Evolutionary conservation across 805 yeast genomes (phyloP).

Genomic region (Ogataea nonfermentans): DNA sequence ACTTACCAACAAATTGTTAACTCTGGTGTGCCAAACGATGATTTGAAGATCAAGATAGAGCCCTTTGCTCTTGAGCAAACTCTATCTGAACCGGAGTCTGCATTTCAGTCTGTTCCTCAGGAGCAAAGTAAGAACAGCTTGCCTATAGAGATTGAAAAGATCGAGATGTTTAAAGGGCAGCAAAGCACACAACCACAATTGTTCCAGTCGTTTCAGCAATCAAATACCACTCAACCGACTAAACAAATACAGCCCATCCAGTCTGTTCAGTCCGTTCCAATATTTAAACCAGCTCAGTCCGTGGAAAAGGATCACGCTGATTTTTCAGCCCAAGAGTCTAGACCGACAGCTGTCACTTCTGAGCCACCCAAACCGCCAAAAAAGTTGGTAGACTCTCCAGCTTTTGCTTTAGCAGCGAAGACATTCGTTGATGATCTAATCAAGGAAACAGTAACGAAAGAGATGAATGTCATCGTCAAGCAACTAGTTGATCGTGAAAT

Average conservation of each 20-base stretch:
- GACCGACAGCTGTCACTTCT: neutral
- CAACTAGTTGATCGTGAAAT: conserved; percentile 2
- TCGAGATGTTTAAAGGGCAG: neutral
- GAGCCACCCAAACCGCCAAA: conserved; percentile 2
- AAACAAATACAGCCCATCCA: too few relatives aligned
- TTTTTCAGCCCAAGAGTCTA: too few relatives aligned
- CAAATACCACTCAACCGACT: too few relatives aligned
- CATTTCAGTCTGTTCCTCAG: conserved; percentile 1
- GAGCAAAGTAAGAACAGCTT: neutral
- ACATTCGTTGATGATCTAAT: conserved; percentile 27
- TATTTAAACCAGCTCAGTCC: too few relatives aligned
- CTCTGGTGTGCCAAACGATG: conserved; percentile 31
- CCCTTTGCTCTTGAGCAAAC: neutral
- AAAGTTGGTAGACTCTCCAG: conserved; percentile 17
- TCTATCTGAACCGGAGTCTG: neutral
- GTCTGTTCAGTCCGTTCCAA: too few relatives aligned
- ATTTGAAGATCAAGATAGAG: conserved; percentile 13
- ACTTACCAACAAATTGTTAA: conserved; percentile 39
- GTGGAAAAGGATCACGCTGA: too few relatives aligned
- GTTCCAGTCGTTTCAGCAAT: neutral
- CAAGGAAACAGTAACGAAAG: conserved; percentile 26
- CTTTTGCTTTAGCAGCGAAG: conserved; percentile 32
- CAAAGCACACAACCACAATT: neutral
- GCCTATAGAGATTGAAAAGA: neutral
- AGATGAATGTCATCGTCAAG: conserved; percentile 20